Base-by-base conservation (phyloP, 768 basidiomycete genomes). In the Favolaschia claudopus region DNA sequence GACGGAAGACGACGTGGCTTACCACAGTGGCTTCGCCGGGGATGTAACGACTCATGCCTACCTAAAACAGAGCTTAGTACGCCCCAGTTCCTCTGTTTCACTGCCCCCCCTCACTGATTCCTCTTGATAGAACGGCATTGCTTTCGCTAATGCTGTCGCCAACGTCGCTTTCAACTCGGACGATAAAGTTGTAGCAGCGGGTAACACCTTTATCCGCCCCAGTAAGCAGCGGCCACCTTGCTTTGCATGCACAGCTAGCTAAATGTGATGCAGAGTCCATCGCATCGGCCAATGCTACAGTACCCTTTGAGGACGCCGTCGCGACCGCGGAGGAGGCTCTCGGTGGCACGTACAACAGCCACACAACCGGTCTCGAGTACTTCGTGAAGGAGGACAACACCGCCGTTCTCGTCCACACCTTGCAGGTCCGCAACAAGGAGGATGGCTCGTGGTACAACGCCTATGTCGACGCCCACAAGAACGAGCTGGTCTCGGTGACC, bases 381-480 rank as follows among this genome's bases (percentile, higher is more conserved):
- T n/a, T n/a, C n/a, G 68, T 66, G 31, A 72, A 68, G 58, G 67
- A 73, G 7, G 72, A 74, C 58, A 70, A 67, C 8, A 63, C 63
- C 19, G 63, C 65, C 38, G 71, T 57, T 29, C 72, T 78, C 20
- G 69, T 74, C 17, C 73, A 77, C 64, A 65, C 62, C 13, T 43
- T 68, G 1, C 67, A 68, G 36, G 47, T 68, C 44, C 62, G 55
- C 44, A 67, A 67, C 51, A 53, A 64, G 50, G 55, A 38, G 24
- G 56, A 63, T 13, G 62, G 79, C 42, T 74, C 76, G 28, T 83
- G 81, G 80, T 77, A 75, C 65, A 80, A 83, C 68, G 82, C 80
- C 8, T 80, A 80, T 58, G 76, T 83, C 52, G 82, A 83, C 49
- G 81, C 77, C 19, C 74, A 76, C 52, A 67, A 73, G 29, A 76